Evolutionary conservation across 768 basidiomycete species (phyloP).

Genomic region (Podaxis pistillaris): DNA sequence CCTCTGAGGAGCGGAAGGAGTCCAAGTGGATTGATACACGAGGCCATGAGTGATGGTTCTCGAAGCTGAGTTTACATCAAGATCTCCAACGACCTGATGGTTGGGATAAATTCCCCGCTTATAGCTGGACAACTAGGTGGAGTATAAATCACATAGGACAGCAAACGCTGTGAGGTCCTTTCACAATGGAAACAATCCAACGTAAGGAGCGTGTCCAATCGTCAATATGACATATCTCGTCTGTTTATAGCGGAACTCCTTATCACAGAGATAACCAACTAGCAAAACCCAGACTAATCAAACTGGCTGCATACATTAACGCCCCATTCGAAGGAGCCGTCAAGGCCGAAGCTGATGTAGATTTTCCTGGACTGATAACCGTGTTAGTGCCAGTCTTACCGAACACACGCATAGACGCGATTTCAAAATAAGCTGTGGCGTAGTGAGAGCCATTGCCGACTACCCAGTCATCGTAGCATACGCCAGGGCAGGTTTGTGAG

Average conservation of each 20-base stretch:
- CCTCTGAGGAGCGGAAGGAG: background rate
- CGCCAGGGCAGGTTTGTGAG: conserved; percentile 59
- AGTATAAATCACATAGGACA: too few relatives aligned
- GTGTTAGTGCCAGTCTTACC: conserved; percentile 25
- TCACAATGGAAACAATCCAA: too few relatives aligned
- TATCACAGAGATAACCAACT: background rate
- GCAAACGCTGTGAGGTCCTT: too few relatives aligned
- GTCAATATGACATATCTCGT: background rate
- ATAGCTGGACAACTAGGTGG: too few relatives aligned
- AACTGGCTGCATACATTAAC: background rate
- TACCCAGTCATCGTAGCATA: conserved; percentile 71
- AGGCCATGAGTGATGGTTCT: background rate
- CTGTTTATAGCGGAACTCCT: background rate
- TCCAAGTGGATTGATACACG: background rate
- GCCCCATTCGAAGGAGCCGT: background rate
- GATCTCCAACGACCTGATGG: too few relatives aligned
- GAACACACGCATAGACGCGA: conserved; percentile 46
- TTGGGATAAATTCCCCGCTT: too few relatives aligned
- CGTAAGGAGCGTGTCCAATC: background rate
- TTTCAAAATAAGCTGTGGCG: conserved; percentile 70
- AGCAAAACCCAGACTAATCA: conserved; percentile 3
- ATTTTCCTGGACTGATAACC: conserved; percentile 10
- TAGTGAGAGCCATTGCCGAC: conserved; percentile 60
- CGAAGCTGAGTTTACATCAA: too few relatives aligned
- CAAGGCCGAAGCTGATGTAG: conserved; percentile 3